Percentiles rank a stretch among this genome's conserved stretches.
phyloP scores from a whole-genome alignment of 208 protist genomes.

The Leishmania aethiopica region DNA sequence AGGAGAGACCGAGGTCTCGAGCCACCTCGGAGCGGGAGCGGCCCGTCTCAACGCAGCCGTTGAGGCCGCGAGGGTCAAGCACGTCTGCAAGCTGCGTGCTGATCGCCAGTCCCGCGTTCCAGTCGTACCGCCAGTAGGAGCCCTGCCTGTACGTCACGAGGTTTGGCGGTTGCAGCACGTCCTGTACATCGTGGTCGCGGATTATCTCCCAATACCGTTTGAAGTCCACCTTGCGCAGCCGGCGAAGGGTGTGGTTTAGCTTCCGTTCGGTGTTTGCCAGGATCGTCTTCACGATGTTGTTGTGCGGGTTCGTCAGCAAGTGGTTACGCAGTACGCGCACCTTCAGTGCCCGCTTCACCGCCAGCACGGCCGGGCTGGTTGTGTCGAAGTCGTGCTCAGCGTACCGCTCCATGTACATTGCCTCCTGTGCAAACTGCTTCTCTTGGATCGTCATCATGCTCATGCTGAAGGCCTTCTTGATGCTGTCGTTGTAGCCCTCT shows the following conservation, averaged over 20 bases:
- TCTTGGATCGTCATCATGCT: slow-evolving; percentile 89
- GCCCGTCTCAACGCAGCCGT: slow-evolving; percentile 92
- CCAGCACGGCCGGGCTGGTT: slow-evolving; percentile 83
- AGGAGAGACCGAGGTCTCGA: slow-evolving; percentile 86
- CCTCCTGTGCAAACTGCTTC: slow-evolving; percentile 89
- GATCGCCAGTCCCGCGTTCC: slow-evolving; percentile 88
- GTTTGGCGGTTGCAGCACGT: slow-evolving; percentile 87
- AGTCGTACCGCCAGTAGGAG: slow-evolving; percentile 91
- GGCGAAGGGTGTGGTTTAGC: slow-evolving; percentile 81
- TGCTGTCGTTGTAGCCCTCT: slow-evolving; percentile 81
- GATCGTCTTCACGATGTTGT: slow-evolving; percentile 90
- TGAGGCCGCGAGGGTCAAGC: slow-evolving; percentile 85
- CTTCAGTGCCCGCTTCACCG: slow-evolving; percentile 85
- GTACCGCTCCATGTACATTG: slow-evolving; percentile 93
- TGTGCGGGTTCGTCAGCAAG: slow-evolving; percentile 91
- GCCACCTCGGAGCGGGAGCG: slow-evolving; percentile 90
- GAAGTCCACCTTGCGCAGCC: slow-evolving; percentile 89
- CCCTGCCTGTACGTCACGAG: slow-evolving; percentile 88
- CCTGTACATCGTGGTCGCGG: slow-evolving; percentile 91
- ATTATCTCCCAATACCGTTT: slow-evolving; percentile 93
- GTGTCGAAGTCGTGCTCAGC: slow-evolving; percentile 91
- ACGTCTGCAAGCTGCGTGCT: slow-evolving; percentile 85
- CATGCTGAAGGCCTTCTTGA: slow-evolving; percentile 78
- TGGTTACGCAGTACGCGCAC: slow-evolving; percentile 89
- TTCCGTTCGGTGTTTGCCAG: slow-evolving; percentile 77